phyloP scores from a whole-genome alignment of 495 filamentous ascomycete genomes.

The Massariosphaeria phaeospora region DNA sequence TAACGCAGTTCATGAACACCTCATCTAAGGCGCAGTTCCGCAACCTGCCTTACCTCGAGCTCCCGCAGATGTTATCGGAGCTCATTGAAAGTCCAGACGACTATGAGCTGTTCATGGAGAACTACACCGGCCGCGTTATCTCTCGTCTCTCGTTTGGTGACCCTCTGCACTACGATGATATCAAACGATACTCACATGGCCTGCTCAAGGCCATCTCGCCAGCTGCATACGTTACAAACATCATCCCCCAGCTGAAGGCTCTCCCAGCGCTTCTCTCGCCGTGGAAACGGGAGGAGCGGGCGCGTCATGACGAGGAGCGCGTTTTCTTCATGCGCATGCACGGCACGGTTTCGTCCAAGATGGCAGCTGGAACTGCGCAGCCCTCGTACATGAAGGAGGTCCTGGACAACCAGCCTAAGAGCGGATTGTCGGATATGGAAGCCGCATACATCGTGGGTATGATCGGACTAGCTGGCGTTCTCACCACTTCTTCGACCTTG shows the following conservation, averaged over 20 bases:
- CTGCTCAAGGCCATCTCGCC: neutral
- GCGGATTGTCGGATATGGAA: slow-evolving; percentile 1
- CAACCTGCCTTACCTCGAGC: neutral
- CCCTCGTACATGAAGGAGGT: neutral
- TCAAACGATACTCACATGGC: neutral
- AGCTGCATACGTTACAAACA: neutral
- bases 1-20: neutral
- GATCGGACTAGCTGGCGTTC: neutral
- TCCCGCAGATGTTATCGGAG: neutral
- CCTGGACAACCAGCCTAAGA: neutral
- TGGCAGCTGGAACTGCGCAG: neutral
- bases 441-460: slow-evolving; percentile 6
- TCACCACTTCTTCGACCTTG: neutral
- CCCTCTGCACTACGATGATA: neutral
- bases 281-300: neutral
- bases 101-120: neutral
- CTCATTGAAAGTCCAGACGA: neutral
- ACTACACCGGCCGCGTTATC: slow-evolving; percentile 2
- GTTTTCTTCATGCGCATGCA: neutral
- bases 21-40: neutral
- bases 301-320: neutral
- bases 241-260: neutral
- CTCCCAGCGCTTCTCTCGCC: neutral
- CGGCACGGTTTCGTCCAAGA: neutral
- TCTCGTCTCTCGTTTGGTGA: neutral